Conservation (phyloP, 2,329 filamentous ascomycete genomes). For the Arthrobotrys entomopaga region DNA sequence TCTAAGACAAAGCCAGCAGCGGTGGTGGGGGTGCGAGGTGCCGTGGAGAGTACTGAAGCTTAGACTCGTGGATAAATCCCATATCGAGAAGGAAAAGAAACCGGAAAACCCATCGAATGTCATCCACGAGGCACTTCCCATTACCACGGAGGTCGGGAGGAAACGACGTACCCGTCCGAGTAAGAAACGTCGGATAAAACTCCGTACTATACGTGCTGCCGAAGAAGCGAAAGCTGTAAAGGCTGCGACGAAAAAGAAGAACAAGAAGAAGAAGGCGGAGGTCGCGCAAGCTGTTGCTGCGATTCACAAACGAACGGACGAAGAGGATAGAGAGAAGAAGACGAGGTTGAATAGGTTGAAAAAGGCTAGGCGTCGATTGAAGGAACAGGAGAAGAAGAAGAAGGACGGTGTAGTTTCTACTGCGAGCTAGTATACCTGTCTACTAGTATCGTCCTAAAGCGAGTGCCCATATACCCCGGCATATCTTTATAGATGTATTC, state of each 20-base stretch:
- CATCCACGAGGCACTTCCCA: conserved; percentile 10
- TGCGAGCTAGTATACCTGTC: too few species aligned
- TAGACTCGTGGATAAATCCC: conserved; percentile 2
- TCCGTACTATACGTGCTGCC: conserved; percentile 16
- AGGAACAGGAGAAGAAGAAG: conserved; percentile 30
- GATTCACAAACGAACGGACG: conserved; percentile 40
- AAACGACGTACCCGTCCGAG: conserved; percentile 35
- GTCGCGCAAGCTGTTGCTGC: conserved; percentile 25
- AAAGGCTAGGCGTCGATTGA: conserved; percentile 33
- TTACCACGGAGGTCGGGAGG: not conserved
- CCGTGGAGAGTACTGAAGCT: conserved; percentile 42
- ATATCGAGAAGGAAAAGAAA: not conserved
- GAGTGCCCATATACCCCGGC: too few species aligned
- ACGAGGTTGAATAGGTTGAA: conserved; percentile 49
- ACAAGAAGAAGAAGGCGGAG: conserved; percentile 42
- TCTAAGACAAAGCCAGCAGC: conserved; percentile 21
- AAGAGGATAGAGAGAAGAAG: conserved; percentile 47
- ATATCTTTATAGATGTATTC: too few species aligned
- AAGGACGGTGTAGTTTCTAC: not conserved
- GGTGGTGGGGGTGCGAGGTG: conserved; percentile 43
- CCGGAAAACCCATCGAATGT: not conserved
- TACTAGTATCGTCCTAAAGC: too few species aligned
- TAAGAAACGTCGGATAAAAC: conserved; percentile 40
- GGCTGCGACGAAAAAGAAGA: conserved; percentile 32
- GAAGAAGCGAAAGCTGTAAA: conserved; percentile 31